Conservation (phyloP, 495 filamentous ascomycete genomes). For the Aspergillus incahuasiensis region DNA sequence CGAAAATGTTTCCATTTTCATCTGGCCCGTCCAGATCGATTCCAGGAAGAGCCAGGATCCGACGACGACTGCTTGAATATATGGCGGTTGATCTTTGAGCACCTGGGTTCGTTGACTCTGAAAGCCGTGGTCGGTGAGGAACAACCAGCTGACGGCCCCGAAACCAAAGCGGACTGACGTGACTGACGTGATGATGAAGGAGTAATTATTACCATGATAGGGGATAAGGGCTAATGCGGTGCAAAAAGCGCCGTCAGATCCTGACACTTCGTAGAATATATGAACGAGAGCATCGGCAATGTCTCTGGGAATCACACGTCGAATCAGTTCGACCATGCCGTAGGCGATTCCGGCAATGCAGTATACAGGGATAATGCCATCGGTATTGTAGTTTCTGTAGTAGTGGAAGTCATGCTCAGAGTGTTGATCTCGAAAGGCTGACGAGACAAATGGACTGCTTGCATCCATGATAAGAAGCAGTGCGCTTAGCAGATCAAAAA, state of each 20-base stretch:
- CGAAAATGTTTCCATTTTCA: conserved; percentile 18
- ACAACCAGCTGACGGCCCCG: conserved; percentile 33
- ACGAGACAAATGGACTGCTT: conserved; percentile 29
- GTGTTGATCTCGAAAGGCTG: conserved; percentile 18
- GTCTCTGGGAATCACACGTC: conserved; percentile 40
- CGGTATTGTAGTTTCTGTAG: conserved; percentile 38
- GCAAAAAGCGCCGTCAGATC: conserved; percentile 38
- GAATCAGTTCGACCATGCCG: conserved; percentile 45
- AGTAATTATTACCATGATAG: conserved; percentile 41
- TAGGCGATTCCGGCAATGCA: conserved; percentile 26
- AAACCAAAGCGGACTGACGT: conserved; percentile 37
- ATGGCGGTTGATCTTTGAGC: conserved; percentile 13
- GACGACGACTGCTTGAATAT: conserved; percentile 22
- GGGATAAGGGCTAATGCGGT: conserved; percentile 39
- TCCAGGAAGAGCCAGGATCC: conserved; percentile 33
- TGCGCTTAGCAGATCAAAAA: conserved; percentile 37
- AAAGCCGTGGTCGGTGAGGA: conserved; percentile 32
- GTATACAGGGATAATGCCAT: conserved; percentile 42
- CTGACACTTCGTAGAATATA: conserved; percentile 42
- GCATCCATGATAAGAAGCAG: conserved; percentile 26
- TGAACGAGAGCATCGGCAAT: conserved; percentile 45
- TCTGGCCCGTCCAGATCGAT: conserved; percentile 30
- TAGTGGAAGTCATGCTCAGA: conserved; percentile 31
- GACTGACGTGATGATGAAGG: conserved; percentile 40
- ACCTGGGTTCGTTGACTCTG: conserved; percentile 10